phyloP scores from a whole-genome alignment of 495 filamentous ascomycete species.

The Amniculicola lignicola region DNA sequence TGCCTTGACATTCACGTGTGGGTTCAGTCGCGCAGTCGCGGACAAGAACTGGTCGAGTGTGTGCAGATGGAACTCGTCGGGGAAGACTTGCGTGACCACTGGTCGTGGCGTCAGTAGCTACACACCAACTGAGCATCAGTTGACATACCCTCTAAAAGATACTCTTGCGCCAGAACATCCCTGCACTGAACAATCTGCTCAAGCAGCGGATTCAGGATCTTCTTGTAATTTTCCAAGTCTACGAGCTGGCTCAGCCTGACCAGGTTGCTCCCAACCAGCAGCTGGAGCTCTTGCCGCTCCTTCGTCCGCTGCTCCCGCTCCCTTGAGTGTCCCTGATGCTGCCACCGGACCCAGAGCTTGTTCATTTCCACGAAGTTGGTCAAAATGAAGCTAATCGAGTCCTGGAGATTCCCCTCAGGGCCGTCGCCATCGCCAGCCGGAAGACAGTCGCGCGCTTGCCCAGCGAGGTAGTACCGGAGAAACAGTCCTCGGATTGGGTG shows the following conservation, averaged over 20 bases:
- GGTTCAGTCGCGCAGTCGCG: slow-evolving; percentile 86
- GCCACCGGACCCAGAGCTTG: slow-evolving; percentile 95
- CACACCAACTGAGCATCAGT: too few species aligned
- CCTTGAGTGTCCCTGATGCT: slow-evolving; percentile 95
- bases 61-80: slow-evolving; percentile 95
- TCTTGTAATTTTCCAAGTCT: slow-evolving; percentile 89
- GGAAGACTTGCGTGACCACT: slow-evolving; percentile 99
- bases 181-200: slow-evolving; percentile 98
- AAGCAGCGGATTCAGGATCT: slow-evolving; percentile 81
- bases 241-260: slow-evolving; percentile 94
- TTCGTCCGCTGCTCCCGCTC: slow-evolving; percentile 90
- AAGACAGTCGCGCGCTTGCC: slow-evolving; percentile 85
- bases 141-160: slow-evolving; percentile 75
- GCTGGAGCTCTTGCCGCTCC: slow-evolving; percentile 89
- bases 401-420: slow-evolving; percentile 93
- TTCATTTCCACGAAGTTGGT: slow-evolving; percentile 99
- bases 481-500: slow-evolving; percentile 94
- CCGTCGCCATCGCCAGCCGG: slow-evolving; percentile 80
- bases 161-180: slow-evolving; percentile 95
- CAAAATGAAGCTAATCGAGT: slow-evolving; percentile 93
- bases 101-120: slow-evolving; percentile 4
- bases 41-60: slow-evolving; percentile 91
- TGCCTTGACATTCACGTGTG: slow-evolving; percentile 93
- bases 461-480: slow-evolving; percentile 89
- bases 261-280: slow-evolving; percentile 93